Evolutionary conservation across 768 basidiomycete genomes (phyloP).

Genomic region (Rhizopogon vesiculosus): DNA sequence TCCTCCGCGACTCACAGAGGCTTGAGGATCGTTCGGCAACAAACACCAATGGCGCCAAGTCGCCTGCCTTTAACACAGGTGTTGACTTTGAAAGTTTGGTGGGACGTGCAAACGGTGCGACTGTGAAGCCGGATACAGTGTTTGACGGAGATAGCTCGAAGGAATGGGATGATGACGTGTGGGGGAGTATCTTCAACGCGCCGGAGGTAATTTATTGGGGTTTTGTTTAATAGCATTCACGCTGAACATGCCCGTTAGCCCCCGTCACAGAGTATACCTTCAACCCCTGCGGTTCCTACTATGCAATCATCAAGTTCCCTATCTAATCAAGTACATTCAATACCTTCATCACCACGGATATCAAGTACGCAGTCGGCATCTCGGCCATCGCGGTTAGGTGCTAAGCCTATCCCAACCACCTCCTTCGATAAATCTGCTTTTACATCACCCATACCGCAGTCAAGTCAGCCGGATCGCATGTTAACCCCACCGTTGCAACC

Average conservation of each 20-base stretch:
- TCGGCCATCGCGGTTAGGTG: constrained; percentile 36
- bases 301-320: not conserved
- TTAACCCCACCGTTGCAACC: constrained; percentile 18
- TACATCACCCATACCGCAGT: constrained; percentile 16
- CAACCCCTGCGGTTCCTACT: constrained; percentile 7
- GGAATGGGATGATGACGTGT: constrained; percentile 80
- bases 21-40: constrained; percentile 73
- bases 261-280: constrained; percentile 20
- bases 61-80: constrained; percentile 36
- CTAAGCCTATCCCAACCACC: constrained; percentile 29
- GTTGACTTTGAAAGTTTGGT: constrained; percentile 89
- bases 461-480: constrained; percentile 12
- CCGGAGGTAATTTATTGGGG: constrained; percentile 18
- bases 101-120: constrained; percentile 44
- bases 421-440: constrained; percentile 30
- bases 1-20: constrained; percentile 88
- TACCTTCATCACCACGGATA: constrained; percentile 34
- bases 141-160: constrained; percentile 27
- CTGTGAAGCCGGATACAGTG: constrained; percentile 41
- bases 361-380: constrained; percentile 24
- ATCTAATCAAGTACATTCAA: constrained; percentile 27
- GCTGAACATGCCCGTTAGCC: not conserved
- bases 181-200: constrained; percentile 71
- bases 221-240: not conserved
- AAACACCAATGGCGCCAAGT: constrained; percentile 36